Evolutionary conservation across 2,329 filamentous ascomycete species (phyloP), one percentile per base, ranked within the genome.

Genomic region (Fusarium vanettenii): DNA sequence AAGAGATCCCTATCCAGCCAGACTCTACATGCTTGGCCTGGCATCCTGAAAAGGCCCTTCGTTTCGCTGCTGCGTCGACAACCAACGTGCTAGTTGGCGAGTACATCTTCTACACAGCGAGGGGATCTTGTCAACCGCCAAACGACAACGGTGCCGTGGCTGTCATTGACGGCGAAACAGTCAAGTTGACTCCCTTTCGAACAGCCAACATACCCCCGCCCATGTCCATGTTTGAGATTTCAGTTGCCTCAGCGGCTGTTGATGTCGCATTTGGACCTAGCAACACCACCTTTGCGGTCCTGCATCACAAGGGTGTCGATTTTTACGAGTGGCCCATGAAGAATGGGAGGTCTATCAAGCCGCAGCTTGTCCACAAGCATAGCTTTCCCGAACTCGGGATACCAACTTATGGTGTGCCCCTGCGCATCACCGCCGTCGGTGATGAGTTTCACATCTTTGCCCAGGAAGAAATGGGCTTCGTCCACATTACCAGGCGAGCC

Each of bases 121-220:
- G 91, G 63, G 95, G 95, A 18, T 92, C 94, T 13, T 89, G 92
- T 27, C 84, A 86, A 4, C 88, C 92, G 13, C 95, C 95, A 1
- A 82, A 93, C 71, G 96, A 98, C 82, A 88, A 91, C 79, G 96
- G 95, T 31, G 88, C 92, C 18, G 91, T 97, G 45, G 93, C 92
- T 11, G 95, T 97, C 6, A 91, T 98, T 48, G 97, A 98, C 82
- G 97, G 97, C 18, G 89, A 85, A 57, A 90, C 81, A 4, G 83
- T 98, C 68, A 97, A 97, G 80, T 83, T 98, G 55, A 98, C 97
- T 0, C 95, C 97, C 1, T 89, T 99, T 74, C 89, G 94, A 72
- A 89, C 92, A 60, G 93, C 95, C 14, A 97, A 97, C 78, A 88
- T 98, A 4, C 97, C 97, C 27, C 97, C 97, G 31, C 97, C 97